Conservation (phyloP, 805 yeast species). For the Debaryomyces hansenii region DNA sequence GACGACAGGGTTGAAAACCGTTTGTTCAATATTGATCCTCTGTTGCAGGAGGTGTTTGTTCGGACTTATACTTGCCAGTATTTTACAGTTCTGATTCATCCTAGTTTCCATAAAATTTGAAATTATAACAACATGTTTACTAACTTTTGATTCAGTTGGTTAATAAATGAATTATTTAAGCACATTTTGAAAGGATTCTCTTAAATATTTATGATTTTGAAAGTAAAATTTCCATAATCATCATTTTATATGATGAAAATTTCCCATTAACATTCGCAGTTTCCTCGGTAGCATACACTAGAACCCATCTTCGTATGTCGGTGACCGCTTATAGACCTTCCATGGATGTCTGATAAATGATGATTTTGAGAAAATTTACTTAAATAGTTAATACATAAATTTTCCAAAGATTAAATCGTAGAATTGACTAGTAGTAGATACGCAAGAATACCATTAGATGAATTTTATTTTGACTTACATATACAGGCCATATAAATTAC, state of each 20-base stretch:
- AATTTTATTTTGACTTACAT: neutral
- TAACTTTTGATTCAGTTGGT: neutral
- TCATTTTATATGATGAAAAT: slow-evolving; percentile 65
- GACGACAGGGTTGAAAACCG: slow-evolving; percentile 79
- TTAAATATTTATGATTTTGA: neutral
- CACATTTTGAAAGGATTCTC: slow-evolving; percentile 19
- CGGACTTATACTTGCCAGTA: slow-evolving; percentile 90
- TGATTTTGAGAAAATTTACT: neutral
- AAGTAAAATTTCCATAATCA: neutral
- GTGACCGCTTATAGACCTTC: slow-evolving; percentile 88
- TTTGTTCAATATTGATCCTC: slow-evolving; percentile 36
- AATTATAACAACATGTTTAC: neutral
- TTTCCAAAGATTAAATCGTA: no score
- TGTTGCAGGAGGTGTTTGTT: slow-evolving; percentile 37
- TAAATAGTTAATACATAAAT: neutral
- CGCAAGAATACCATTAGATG: no score
- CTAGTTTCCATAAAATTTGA: slow-evolving; percentile 2
- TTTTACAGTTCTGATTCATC: slow-evolving; percentile 60
- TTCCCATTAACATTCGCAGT: slow-evolving; percentile 86
- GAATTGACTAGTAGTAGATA: no score
- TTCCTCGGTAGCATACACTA: slow-evolving; percentile 88
- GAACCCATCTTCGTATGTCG: slow-evolving; percentile 82
- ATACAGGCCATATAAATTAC: slow-evolving; percentile 8
- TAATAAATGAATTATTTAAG: slow-evolving; percentile 22
- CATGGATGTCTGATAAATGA: slow-evolving; percentile 82